Conservation (phyloP, 2,329 filamentous ascomycete species). For the Cladosporium sp. region DNA sequence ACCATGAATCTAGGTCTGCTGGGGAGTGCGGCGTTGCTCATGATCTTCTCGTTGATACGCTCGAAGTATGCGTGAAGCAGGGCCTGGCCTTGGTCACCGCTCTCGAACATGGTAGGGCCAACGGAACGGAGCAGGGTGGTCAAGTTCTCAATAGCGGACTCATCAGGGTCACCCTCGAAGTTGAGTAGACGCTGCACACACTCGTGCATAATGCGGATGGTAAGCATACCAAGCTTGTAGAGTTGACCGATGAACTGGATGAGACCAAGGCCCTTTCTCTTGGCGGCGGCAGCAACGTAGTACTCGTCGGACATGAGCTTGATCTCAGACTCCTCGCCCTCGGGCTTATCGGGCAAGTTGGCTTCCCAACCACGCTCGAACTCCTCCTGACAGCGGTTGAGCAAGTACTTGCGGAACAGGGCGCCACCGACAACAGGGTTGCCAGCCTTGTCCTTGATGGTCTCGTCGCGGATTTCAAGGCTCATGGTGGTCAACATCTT, state of each 20-base stretch:
- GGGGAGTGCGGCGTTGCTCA: constrained; percentile 71
- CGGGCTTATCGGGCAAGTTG: constrained; percentile 76
- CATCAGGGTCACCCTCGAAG: constrained; percentile 88
- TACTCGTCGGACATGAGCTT: constrained; percentile 93
- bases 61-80: constrained; percentile 95
- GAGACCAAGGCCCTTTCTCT: constrained; percentile 93
- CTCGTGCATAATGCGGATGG: constrained; percentile 98
- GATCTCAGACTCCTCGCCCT: constrained; percentile 71
- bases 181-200: constrained; percentile 97
- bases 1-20: constrained; percentile 96
- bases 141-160: constrained; percentile 94
- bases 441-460: constrained; percentile 85
- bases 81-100: constrained; percentile 68
- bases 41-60: constrained; percentile 80
- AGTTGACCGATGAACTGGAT: constrained; percentile 99
- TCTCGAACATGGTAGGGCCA: constrained; percentile 80
- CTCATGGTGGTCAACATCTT: constrained; percentile 96
- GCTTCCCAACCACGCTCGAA: constrained; percentile 97
- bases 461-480: constrained; percentile 91
- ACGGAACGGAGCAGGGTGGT: constrained; percentile 91
- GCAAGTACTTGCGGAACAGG: constrained; percentile 96
- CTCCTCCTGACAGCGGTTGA: constrained; percentile 98
- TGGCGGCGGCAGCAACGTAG: constrained; percentile 89
- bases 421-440: constrained; percentile 88
- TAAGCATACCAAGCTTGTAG: constrained; percentile 98